Evolutionary conservation across 2,329 filamentous ascomycete species (phyloP).

Genomic region (Paramyrothecium sp.): DNA sequence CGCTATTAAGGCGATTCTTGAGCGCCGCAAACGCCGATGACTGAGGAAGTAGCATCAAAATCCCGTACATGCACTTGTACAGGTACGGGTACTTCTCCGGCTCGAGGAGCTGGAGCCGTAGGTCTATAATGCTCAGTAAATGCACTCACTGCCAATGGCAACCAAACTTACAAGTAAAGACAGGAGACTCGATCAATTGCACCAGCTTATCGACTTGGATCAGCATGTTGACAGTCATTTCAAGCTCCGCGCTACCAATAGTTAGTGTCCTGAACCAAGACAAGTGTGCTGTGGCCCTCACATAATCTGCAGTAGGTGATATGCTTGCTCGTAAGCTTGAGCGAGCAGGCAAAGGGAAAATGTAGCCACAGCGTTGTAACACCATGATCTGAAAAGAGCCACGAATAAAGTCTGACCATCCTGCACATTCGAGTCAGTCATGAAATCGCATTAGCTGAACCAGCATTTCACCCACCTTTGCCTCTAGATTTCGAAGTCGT

Average conservation of each 20-base stretch:
- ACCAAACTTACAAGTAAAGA: slow-evolving; percentile 82
- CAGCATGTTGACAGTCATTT: slow-evolving; percentile 98
- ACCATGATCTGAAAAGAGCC: slow-evolving; percentile 93
- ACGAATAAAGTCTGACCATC: slow-evolving; percentile 97
- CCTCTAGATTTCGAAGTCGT: slow-evolving; percentile 84
- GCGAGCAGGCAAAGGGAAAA: slow-evolving; percentile 94
- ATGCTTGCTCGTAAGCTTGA: slow-evolving; percentile 97
- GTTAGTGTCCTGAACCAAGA: neutral
- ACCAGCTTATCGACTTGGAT: slow-evolving; percentile 99
- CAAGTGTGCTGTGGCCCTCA: slow-evolving; percentile 37
- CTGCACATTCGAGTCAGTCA: slow-evolving; percentile 35
- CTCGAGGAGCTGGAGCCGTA: slow-evolving; percentile 90
- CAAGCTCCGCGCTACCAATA: slow-evolving; percentile 76
- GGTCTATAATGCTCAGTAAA: slow-evolving; percentile 52
- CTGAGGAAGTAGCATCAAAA: slow-evolving; percentile 97
- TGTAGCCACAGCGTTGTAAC: slow-evolving; percentile 95
- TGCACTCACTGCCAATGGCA: neutral
- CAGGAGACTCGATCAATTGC: slow-evolving; percentile 92
- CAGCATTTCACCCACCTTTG: slow-evolving; percentile 54
- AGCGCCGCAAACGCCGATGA: slow-evolving; percentile 95
- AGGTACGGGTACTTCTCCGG: slow-evolving; percentile 93
- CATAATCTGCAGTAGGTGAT: slow-evolving; percentile 95
- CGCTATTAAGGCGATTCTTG: slow-evolving; percentile 94
- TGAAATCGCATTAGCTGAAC: neutral
- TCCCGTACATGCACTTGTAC: slow-evolving; percentile 96